phyloP scores from a whole-genome alignment of 1,139 yeast species.

The Starmera stellimalicola region DNA sequence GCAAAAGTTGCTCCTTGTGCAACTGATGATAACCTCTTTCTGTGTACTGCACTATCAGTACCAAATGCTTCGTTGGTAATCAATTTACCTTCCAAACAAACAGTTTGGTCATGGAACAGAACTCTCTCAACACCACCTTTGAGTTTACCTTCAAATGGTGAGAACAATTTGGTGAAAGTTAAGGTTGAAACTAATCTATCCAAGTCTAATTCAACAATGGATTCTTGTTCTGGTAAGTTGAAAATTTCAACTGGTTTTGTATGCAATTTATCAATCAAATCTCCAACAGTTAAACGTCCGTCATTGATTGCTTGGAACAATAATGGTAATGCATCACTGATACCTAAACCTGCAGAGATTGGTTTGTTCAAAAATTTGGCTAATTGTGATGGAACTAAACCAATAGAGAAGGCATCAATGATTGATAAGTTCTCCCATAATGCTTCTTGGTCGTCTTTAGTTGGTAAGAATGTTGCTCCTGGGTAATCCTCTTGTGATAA shows the following conservation, averaged over 20 bases:
- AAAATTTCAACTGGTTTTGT: slow-evolving; percentile 77
- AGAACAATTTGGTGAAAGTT: slow-evolving; percentile 33
- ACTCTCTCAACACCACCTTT: slow-evolving; percentile 88
- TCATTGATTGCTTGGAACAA: slow-evolving; percentile 72
- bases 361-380: slow-evolving; percentile 56
- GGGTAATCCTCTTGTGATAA: slow-evolving; percentile 66
- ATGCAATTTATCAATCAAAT: slow-evolving; percentile 66
- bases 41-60: slow-evolving; percentile 32
- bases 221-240: slow-evolving; percentile 71
- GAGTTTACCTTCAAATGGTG: slow-evolving; percentile 46
- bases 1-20: slow-evolving; percentile 14
- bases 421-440: slow-evolving; percentile 69
- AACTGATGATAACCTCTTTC: slow-evolving; percentile 18
- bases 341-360: slow-evolving; percentile 64
- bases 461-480: slow-evolving; percentile 64
- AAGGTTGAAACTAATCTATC: slow-evolving; percentile 52
- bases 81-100: slow-evolving; percentile 73
- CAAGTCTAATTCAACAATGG: slow-evolving; percentile 71
- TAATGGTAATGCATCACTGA: slow-evolving; percentile 74
- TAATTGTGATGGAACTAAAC: slow-evolving; percentile 65
- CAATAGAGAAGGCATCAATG: slow-evolving; percentile 85
- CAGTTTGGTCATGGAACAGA: slow-evolving; percentile 65
- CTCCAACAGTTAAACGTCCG: slow-evolving; percentile 62
- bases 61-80: slow-evolving; percentile 54
- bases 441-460: slow-evolving; percentile 69